Conservation (phyloP, 78 protist species). For the Mantamonas sphyraenae region DNA sequence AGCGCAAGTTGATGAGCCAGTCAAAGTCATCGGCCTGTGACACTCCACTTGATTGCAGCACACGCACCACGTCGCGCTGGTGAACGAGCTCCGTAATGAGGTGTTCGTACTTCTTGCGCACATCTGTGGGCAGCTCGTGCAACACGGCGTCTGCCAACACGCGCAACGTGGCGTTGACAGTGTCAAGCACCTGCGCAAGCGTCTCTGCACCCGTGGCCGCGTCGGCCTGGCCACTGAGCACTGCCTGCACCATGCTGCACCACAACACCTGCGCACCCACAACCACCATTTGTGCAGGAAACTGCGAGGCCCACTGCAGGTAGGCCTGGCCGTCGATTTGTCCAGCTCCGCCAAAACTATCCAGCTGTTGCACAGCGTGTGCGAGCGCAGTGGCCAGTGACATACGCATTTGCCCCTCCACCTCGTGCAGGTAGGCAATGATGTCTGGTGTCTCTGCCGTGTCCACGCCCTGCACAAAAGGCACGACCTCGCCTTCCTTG, state of each 20-base stretch:
- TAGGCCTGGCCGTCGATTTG: not conserved
- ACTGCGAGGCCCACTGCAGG: constrained; percentile 55
- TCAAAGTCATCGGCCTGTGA: constrained; percentile 51
- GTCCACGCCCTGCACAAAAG: constrained; percentile 38
- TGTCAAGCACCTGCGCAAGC: constrained; percentile 6
- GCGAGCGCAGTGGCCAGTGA: constrained; percentile 50
- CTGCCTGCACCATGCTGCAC: constrained; percentile 37
- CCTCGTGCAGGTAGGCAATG: constrained; percentile 70
- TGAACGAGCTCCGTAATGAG: constrained; percentile 89
- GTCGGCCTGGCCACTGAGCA: not conserved
- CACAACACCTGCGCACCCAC: constrained; percentile 58
- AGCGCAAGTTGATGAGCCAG: constrained; percentile 88
- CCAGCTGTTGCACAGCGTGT: constrained; percentile 16
- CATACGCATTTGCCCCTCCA: constrained; percentile 68
- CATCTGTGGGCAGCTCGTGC: constrained; percentile 27
- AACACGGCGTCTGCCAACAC: constrained; percentile 68
- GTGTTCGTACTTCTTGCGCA: constrained; percentile 80
- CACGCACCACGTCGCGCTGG: constrained; percentile 75
- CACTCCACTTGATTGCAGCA: not conserved
- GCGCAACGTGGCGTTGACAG: constrained; percentile 25
- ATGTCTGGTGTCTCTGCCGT: constrained; percentile 25
- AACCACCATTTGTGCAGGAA: constrained; percentile 70
- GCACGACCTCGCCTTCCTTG: constrained; percentile 78
- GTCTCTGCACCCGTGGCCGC: constrained; percentile 20
- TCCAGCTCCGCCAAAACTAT: not conserved